phyloP scores from a whole-genome alignment of 1,139 yeast species.

The Meyerozyma sp. region DNA sequence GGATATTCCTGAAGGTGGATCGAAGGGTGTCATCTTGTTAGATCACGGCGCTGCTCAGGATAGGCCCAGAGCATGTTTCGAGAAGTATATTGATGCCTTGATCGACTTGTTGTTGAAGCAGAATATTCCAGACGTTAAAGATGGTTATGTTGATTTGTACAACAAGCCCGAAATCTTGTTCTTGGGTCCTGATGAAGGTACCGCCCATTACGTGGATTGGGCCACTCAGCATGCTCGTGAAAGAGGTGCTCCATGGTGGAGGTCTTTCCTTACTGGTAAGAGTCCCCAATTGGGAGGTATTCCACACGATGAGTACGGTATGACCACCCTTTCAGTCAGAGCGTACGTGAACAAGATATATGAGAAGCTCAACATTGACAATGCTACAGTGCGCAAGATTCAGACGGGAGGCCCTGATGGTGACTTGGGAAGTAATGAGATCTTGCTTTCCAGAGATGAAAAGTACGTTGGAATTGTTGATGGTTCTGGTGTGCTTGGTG shows the following conservation, averaged over 20 bases:
- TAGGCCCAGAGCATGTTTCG: conserved; percentile 80
- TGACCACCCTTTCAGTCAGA: conserved; percentile 94
- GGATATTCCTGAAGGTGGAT: conserved; percentile 99
- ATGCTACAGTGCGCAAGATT: conserved; percentile 60
- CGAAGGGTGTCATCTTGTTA: conserved; percentile 91
- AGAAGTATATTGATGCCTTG: conserved; percentile 87
- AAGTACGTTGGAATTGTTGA: conserved; percentile 85
- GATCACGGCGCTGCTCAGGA: conserved; percentile 79
- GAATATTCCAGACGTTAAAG: conserved; percentile 73
- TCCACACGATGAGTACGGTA: conserved; percentile 97
- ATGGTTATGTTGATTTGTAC: conserved; percentile 78
- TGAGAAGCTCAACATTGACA: conserved; percentile 63
- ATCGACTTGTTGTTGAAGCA: conserved; percentile 80
- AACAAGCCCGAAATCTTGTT: conserved; percentile 83
- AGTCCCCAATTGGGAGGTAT: conserved; percentile 91
- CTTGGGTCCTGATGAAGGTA: conserved; percentile 98
- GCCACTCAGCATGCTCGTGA: conserved; percentile 93
- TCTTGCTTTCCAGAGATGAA: conserved; percentile 76
- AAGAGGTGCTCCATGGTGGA: conserved; percentile 99
- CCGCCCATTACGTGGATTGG: conserved; percentile 95
- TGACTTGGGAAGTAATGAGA: conserved; percentile 94
- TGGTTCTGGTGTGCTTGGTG: conserved; percentile 93
- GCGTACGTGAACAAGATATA: conserved; percentile 88
- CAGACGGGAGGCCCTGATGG: conserved; percentile 99
- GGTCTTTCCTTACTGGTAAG: conserved; percentile 96